Evolutionary conservation across 2,329 filamentous ascomycete genomes (phyloP), one percentile per base, ranked within the genome.

Genomic region (Colletotrichum cuscutae): DNA sequence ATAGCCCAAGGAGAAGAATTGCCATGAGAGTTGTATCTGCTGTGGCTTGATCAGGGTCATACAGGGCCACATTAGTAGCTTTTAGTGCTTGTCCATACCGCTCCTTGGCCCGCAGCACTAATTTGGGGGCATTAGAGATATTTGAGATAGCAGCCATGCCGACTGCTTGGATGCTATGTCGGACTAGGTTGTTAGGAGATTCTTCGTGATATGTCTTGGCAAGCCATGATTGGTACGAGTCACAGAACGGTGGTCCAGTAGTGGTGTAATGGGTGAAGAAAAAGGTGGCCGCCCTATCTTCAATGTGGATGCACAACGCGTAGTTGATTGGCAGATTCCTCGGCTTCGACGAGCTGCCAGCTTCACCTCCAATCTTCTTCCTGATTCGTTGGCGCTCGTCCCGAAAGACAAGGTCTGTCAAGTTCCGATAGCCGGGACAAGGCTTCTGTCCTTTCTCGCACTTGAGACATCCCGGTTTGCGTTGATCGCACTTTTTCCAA

Each of bases 101-200:
- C 46, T 74, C 70, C 63, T 74, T 75, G 4, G 78, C 73, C 28
- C 64, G 75, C 4, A 68, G 46, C 5, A 65, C 71, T 54, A 77
- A 56, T 3, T 68, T 6, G 1, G 78, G 77, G 1, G 76, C 73
- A n/a, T 77, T 63, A 5, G 35, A 74, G 1, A 76, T 61, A 57
- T 78, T 79, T 5, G 77, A 76, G 22, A 79, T 76, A 5, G 76
- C 77, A 9, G 78, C 77, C 75, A 79, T 76, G 6, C 78, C 78
- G 6, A 74, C 75, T 15, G 78, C 78, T 60, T 79, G 77, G 12
- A 79, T 77, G 5, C 75, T 74, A 5, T 61, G 54, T 28, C 74
- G 73, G 4, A 78, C 61, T 7, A 66, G 42, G n/a, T 71, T 37
- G 22, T 19, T 12, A 5, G 64, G 52, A 7, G 4, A 30, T 30